Evolutionary conservation across 306 rosid species (phyloP), one percentile per base, ranked within the genome.

Genomic region (Malus fusca): DNA sequence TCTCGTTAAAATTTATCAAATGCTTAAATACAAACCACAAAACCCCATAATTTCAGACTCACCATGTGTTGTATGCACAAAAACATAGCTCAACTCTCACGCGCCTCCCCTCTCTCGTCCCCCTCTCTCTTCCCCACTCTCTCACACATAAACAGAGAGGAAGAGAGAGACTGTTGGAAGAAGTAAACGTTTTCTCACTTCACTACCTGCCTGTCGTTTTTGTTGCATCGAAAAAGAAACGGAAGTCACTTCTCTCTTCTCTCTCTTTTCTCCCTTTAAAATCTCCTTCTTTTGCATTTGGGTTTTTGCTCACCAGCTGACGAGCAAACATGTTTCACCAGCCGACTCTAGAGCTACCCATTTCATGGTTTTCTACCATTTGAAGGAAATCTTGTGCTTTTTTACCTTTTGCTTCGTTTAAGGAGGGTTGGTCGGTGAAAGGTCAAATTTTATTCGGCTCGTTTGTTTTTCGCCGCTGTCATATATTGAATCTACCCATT

Each of bases 311-410:
- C 55, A 67, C 18, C 67, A 60, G 84, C 78, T 69, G 69, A 80
- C 82, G 83, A 51, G 21, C 55, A 51, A 51, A 5, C 81, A 51
- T 81, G 83, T 56, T 78, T 81, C 13, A 78, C 83, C 82, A 68
- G 73, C 84, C 88, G 83, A 89, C 88, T 93, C 98, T 76, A 66
- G 82, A 80, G 75, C 64, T 37, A 64, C 88, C 89, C 87, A 78
- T 80, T 80, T 83, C 71, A 18, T 73, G 75, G 67, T 77, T 69
- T 51, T 82, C 78, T 76, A 61, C 84, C 90, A 82, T 88, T 82
- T 82, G 60, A 76, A 83, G 83, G 40, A 77, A 79, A 74, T 30
- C 21, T 69, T 73, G 42, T 9, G 18, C 17, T 43, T 73, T 44
- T 75, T 31, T 3, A 11, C 62, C 62, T 58, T 58, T 58, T 58